Conservation (phyloP, 108 stramenopile genomes). For the Epithemia pelagica region DNA sequence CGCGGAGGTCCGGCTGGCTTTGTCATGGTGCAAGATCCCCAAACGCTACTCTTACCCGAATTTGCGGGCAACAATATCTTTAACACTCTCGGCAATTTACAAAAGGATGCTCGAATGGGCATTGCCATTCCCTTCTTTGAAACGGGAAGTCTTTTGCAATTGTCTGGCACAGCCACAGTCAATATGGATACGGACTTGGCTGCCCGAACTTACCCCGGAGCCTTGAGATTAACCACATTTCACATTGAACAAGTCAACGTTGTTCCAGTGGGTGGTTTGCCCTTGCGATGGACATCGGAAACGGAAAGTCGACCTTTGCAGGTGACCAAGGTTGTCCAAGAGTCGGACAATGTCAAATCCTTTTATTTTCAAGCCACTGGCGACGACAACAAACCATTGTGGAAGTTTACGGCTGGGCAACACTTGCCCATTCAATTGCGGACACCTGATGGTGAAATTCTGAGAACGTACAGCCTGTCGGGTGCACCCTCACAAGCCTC, state of each 20-base stretch:
- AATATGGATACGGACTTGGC: not conserved
- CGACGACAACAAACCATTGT: constrained; percentile 5
- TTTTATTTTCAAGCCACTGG: constrained; percentile 14
- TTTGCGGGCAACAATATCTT: constrained; percentile 22
- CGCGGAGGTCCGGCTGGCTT: constrained; percentile 31
- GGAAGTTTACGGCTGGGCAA: constrained; percentile 23
- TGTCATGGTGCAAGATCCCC: constrained; percentile 15
- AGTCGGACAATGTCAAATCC: constrained; percentile 16
- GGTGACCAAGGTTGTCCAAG: constrained; percentile 10
- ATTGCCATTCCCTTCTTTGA: constrained; percentile 22
- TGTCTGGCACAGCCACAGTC: constrained; percentile 13
- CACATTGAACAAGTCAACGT: constrained; percentile 18
- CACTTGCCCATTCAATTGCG: constrained; percentile 25
- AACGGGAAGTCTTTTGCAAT: constrained; percentile 24
- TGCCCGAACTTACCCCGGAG: constrained; percentile 14
- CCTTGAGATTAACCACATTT: constrained; percentile 12
- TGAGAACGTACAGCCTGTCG: constrained; percentile 26
- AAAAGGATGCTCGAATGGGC: constrained; percentile 22
- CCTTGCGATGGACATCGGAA: constrained; percentile 18
- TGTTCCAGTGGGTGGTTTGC: constrained; percentile 10
- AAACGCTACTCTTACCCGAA: constrained; percentile 21
- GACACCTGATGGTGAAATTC: not conserved
- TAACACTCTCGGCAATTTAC: constrained; percentile 29
- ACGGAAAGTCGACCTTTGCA: not conserved
- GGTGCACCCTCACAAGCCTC: not conserved